Conservation (phyloP, 140 eudicot genomes). For the Ambrosia hybrid region DNA sequence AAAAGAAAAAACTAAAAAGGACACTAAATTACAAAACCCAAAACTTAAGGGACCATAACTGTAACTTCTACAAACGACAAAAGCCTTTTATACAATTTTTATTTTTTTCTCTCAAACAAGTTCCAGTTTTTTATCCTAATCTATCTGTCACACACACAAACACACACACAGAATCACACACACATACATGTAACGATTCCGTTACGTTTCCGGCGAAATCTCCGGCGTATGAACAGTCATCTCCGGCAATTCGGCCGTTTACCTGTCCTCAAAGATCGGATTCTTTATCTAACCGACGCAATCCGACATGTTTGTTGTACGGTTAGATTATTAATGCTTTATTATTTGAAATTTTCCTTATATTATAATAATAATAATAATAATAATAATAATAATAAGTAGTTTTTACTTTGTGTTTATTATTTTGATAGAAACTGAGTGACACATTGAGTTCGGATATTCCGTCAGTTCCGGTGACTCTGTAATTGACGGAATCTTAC, state of each 20-base stretch:
- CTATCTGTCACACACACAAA: conserved; percentile 18
- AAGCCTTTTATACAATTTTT: conserved; percentile 29
- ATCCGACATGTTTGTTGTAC: conserved; percentile 27
- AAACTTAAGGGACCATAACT: conserved; percentile 5
- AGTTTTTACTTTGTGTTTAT: too few relatives aligned
- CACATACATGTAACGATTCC: conserved; percentile 19
- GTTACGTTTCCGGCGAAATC: conserved; percentile 20
- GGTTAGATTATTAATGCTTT: conserved; percentile 16
- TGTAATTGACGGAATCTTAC: not conserved
- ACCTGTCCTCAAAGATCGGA: not conserved
- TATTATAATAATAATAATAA: too few relatives aligned
- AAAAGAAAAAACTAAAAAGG: too few relatives aligned
- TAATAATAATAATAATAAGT: too few relatives aligned
- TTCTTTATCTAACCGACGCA: conserved; percentile 21
- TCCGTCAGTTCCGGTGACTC: conserved; percentile 10
- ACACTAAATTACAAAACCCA: not conserved
- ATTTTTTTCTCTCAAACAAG: conserved; percentile 32
- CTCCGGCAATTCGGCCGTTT: conserved; percentile 18
- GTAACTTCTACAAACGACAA: conserved; percentile 27
- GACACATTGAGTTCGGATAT: too few relatives aligned
- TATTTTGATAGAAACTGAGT: too few relatives aligned
- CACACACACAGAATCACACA: conserved; percentile 26
- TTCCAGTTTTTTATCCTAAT: conserved; percentile 26
- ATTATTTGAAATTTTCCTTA: too few relatives aligned
- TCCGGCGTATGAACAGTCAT: conserved; percentile 23